Evolutionary conservation across 352 stramenopile species (phyloP), one percentile per base, ranked within the genome.

Genomic region (Blastocystis sp.): DNA sequence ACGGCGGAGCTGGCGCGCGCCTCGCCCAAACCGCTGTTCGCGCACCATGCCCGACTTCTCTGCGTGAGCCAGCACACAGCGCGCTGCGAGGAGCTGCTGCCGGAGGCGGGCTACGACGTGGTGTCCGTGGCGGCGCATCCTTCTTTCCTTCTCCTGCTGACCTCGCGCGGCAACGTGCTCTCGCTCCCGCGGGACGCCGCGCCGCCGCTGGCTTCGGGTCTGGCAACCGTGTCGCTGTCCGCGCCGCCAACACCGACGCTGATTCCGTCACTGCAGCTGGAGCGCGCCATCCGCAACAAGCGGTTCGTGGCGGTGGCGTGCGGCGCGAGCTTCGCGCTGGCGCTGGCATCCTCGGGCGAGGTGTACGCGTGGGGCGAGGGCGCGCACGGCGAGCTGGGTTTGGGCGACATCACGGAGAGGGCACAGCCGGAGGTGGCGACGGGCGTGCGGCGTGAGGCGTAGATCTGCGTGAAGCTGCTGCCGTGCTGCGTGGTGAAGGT

Each of bases 311-410:
- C 9, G n/a, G 52, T 87, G 9, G 59, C 2, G 43, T 40, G 17
- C 56, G 59, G 48, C 0, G 43, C 38, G 43, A 76, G 43, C 45
- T 74, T 38, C 23, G 45, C 34, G 19, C n/a, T 87, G 23, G 77
- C 77, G 23, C 43, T 87, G 52, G 45, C 48, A n/a, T 34, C 21
- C 19, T 23, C 62, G 19, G 77, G 77, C 11, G 77, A 87, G 10
- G 5, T 87, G 3, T 87, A 87, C 41, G 45, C 11, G 21, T 87
- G 77, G 77, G 77, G 77, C 9, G 23, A 61, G 17, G 77, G 77
- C 10, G 4, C 3, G 0, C 3, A 52, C 0, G 77, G 77, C 4
- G 77, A 87, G 41, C 41, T 87, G 45, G 77, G 77, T 62, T 1
- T 78, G 45, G 56, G 65, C 10, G 53, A 81, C n/a, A 19, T 78